These are phyloP conservation scores for Leishmania amazonensis DNA, from an alignment of 208 protist species.

Conservation along the genomic window DNA sequence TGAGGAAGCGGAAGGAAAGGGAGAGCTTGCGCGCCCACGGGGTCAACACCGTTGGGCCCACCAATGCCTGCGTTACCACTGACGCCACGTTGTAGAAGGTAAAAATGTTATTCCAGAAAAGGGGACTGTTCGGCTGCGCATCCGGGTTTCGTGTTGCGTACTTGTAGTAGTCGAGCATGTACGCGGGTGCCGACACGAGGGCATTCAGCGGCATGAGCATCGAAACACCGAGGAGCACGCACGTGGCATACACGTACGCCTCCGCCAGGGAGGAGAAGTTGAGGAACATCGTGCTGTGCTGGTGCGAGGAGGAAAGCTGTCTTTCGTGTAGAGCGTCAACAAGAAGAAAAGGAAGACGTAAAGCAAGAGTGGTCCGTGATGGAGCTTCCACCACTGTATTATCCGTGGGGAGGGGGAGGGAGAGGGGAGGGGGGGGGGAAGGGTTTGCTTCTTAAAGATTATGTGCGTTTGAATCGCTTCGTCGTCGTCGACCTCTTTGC, in stretches of 20 bases:
- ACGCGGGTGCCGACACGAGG: slow-evolving; percentile 77
- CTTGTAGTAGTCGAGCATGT: slow-evolving; percentile 87
- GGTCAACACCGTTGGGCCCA: slow-evolving; percentile 68
- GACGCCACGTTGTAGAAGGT: slow-evolving; percentile 83
- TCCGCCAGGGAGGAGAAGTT: slow-evolving; percentile 51
- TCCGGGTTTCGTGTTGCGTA: slow-evolving; percentile 61
- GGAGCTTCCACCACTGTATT: not conserved
- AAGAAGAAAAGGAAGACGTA: not conserved
- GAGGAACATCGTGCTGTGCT: slow-evolving; percentile 26
- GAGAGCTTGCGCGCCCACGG: slow-evolving; percentile 55
- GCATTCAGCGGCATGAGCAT: slow-evolving; percentile 90
- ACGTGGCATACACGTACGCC: slow-evolving; percentile 76
- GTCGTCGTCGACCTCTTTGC: too few relatives aligned
- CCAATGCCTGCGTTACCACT: slow-evolving; percentile 64
- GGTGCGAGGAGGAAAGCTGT: not conserved
- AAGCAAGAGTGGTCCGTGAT: not conserved
- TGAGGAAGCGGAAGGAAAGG: slow-evolving; percentile 52
- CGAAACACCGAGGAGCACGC: slow-evolving; percentile 82
- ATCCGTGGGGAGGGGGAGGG: not conserved
- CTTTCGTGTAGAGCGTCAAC: not conserved
- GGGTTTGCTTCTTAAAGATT: too few relatives aligned
- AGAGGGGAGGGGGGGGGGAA: not conserved
- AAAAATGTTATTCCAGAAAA: slow-evolving; percentile 79
- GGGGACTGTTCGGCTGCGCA: slow-evolving; percentile 39
- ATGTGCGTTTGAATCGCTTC: not conserved